A percentile compares a stretch with the other conserved stretches of the same genome.
Conservation (phyloP, 495 filamentous ascomycete genomes). For the Xylaria cubensis region DNA sequence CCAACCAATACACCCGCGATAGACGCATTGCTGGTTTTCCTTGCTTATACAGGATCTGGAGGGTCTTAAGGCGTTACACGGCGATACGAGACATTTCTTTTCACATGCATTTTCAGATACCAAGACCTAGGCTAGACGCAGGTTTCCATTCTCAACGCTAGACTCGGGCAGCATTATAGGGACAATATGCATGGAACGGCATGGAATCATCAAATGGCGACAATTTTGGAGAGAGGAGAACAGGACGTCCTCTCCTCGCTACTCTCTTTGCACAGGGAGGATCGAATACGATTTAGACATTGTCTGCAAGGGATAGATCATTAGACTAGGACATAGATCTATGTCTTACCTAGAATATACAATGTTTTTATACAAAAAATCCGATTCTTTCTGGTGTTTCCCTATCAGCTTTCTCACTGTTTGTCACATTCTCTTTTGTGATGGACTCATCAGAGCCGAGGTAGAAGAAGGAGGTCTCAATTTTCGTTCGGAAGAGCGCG, state of each 20-base stretch:
- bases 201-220: neutral
- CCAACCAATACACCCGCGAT: neutral
- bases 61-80: constrained; percentile 7
- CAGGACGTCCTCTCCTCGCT: neutral
- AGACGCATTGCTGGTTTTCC: constrained; percentile 16
- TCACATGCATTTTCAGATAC: constrained; percentile 16
- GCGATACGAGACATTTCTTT: neutral
- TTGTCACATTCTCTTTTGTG: neutral
- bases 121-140: constrained; percentile 21
- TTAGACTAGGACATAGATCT: constrained; percentile 6
- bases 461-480: neutral
- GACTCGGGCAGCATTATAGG: constrained; percentile 21
- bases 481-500: neutral
- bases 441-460: neutral
- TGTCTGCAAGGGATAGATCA: neutral
- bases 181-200: constrained; percentile 19
- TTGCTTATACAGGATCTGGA: neutral
- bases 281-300: neutral
- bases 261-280: neutral
- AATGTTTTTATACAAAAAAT: neutral
- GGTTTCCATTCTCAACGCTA: constrained; percentile 20
- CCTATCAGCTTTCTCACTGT: neutral
- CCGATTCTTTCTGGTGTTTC: neutral
- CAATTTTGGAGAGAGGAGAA: neutral
- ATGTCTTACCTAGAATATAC: constrained; percentile 13